Base-by-base conservation (phyloP, 1,284 basidiomycete genomes). In the Phenoliferia sp. region DNA sequence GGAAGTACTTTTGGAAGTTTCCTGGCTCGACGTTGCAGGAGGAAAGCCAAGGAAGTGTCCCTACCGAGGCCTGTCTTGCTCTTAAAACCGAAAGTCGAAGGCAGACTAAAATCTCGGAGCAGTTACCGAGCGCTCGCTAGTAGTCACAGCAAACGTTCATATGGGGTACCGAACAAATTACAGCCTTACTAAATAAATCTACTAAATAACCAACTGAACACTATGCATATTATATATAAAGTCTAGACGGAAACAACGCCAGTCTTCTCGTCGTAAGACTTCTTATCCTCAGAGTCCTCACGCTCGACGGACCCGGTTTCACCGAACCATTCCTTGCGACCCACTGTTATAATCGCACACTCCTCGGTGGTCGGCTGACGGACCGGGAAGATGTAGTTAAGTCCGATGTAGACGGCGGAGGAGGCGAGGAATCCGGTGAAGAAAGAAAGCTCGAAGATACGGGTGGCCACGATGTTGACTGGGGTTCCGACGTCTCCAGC, bases 381-480 rank as follows among this genome's bases (percentile, higher is more conserved):
- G 16, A 68, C 16, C 2, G 71, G 69, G 33, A 54, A 72, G 15
- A 62, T 17, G 31, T 59, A 62, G 79, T 86, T 88, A 62, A 88
- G 82, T 54, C 79, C 34, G 73, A 82, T 85, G 79, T 92, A 92
- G 56, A 88, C 77, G 68, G 88, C 64, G 9, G 84, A 82, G 1
- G 89, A 88, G 54, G 88, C 83, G 50, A 85, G 85, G 72, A 89
- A 89, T 33, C 89, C 89, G 62, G 71, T 69, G 63, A 76, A 67
- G 61, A 70, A 76, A 34, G 67, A 69, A 19, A 73, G 64, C 29
- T 70, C 55, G 65, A 71, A 69, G 83, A 69, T 88, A 81, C 85
- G 83, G 44, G 85, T 88, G 3, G 88, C 88, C 15, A 84, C 84
- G 32, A 87, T 74, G 7, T 86, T 85, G 10, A 90, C 88, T 0